These are phyloP conservation scores for Terfezia boudieri DNA, from an alignment of 495 filamentous ascomycete species.

Conservation along the genomic window DNA sequence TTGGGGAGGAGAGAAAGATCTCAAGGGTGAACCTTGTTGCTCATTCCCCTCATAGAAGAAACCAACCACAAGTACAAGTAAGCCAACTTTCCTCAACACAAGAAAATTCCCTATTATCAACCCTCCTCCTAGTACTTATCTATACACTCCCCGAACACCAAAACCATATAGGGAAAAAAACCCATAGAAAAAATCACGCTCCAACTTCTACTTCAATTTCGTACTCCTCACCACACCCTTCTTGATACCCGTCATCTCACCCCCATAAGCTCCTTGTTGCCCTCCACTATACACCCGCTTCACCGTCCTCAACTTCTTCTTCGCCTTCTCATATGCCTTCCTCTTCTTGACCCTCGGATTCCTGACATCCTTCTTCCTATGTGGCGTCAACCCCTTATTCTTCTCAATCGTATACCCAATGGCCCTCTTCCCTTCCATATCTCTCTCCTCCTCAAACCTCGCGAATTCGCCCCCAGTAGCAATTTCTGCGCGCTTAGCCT, in stretches of 20 bases:
- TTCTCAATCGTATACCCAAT: slow-evolving; percentile 85
- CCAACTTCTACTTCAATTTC: slow-evolving; percentile 33
- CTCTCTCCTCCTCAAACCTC: slow-evolving; percentile 26
- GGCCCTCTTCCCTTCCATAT: slow-evolving; percentile 60
- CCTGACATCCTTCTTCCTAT: slow-evolving; percentile 72
- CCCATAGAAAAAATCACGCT: no score
- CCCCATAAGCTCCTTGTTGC: slow-evolving; percentile 77
- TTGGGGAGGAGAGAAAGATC: no score
- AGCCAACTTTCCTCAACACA: no score
- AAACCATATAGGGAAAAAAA: no score
- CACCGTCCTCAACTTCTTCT: slow-evolving; percentile 76
- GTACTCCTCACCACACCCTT: slow-evolving; percentile 75
- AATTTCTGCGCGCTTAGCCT: slow-evolving; percentile 32
- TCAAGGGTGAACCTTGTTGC: no score
- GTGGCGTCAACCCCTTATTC: slow-evolving; percentile 83
- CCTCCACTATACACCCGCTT: slow-evolving; percentile 58
- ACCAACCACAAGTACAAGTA: no score
- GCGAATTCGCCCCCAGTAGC: slow-evolving; percentile 25
- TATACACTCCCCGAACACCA: no score
- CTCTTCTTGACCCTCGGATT: slow-evolving; percentile 97
- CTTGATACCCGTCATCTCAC: slow-evolving; percentile 92
- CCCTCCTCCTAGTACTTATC: no score
- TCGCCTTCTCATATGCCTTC: slow-evolving; percentile 76
- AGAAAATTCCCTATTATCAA: no score
- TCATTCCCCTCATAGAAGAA: no score